phyloP scores from a whole-genome alignment of 73 alveolate species.

The Tetrahymena thermophila region DNA sequence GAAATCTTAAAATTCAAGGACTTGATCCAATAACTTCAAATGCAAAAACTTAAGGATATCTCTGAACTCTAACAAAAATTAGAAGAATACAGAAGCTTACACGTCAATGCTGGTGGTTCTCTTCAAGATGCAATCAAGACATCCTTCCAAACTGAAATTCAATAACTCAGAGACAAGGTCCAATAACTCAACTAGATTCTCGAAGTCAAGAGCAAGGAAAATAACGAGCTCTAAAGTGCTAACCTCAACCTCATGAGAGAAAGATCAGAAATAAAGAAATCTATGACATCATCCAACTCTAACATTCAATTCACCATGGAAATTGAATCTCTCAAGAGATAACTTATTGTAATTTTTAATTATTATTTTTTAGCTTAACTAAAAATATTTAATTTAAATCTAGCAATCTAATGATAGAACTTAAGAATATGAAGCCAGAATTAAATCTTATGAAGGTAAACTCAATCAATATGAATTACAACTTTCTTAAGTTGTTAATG shows the following conservation, averaged over 20 bases:
- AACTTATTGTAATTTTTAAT: not conserved
- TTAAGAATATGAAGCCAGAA: not conserved
- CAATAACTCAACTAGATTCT: not conserved
- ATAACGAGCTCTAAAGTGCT: not conserved
- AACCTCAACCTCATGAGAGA: not conserved
- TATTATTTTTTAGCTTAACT: not conserved
- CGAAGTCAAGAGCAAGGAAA: not conserved
- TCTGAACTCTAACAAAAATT: not conserved
- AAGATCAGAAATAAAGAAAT: not conserved
- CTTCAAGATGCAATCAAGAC: not conserved
- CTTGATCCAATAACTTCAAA: not conserved
- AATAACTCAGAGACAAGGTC: not conserved
- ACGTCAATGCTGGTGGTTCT: not conserved
- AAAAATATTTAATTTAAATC: not conserved
- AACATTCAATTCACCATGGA: not conserved
- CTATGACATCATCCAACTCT: not conserved
- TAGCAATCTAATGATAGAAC: not conserved
- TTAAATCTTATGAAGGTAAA: not conserved
- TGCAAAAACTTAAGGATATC: not conserved
- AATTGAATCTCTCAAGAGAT: not conserved
- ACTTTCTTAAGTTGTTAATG: not conserved
- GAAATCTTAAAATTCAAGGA: not conserved
- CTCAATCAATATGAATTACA: not conserved
- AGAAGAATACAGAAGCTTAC: conserved; percentile 1
- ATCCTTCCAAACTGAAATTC: not conserved